Evolutionary conservation across 2,329 filamentous ascomycete genomes (phyloP), one percentile per base, ranked within the genome.

Genomic region (Byssochlamys sp.): DNA sequence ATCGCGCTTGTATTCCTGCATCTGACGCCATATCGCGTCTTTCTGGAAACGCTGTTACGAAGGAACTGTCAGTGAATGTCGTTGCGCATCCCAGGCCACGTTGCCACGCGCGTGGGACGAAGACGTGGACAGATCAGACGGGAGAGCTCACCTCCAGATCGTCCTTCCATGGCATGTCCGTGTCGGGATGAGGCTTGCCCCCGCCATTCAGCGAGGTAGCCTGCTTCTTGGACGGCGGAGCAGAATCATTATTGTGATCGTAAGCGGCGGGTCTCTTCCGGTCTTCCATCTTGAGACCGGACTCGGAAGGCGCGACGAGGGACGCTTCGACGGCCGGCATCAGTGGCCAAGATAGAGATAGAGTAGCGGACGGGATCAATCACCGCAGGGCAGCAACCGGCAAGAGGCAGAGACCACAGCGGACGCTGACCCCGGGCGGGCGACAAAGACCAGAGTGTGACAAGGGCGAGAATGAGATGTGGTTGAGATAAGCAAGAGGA

Each of bases 1-100:
- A 71, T 95, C 90, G 66, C 94, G 86, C 76, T 95, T 96, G 75
- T 95, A 96, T 75, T 97, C 94, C 71, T 91, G 89, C 91, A 99
- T 96, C 77, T 96, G 92, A 58, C 95, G 90, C 68, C 89, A 87
- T 71, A 99, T 96, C 62, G 94, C 94, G 78, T 96, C 94, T 77
- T 97, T 99, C 76, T 92, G 89, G 69, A 88, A 94, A 71, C 88
- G 85, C 90, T 95, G 75, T 66, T 73, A 60, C 26, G 39, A 56
- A 59, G 59, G 50, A 57, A 48, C 60, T 54, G 58, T 73, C 59
- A 70, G 65, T 53, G 60, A 73, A 71, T 69, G 67, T 69, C 67
- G 5, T 19, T 14, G 12, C 25, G n/a, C 26, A 50, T 10, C 55
- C 57, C 59, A 53, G 48, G 4, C 19, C 7, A n/a, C 39, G 19